Base-by-base conservation (phyloP, 345 rosid species). In the Reutealis trisperma region DNA sequence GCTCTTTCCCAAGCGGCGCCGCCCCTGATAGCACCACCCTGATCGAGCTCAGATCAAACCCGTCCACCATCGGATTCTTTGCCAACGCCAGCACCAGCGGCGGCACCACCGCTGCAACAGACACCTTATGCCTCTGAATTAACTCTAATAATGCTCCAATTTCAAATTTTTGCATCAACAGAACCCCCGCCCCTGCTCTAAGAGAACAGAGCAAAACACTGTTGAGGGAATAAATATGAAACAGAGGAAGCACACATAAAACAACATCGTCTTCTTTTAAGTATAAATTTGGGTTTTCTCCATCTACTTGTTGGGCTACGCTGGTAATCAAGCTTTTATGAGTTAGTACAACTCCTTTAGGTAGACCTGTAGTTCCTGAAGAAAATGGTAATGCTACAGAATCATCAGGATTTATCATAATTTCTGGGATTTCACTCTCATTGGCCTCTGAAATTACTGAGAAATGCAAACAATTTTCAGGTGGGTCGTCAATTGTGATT, bases 241-340 rank as follows among this genome's bases (percentile, higher is more conserved):
- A 95, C 78, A 95, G 70, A 9, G 99, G 98, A 78, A 95, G 66
- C 55, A 93, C 98, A 70, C 99, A 95, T 5, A 95, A 78, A 1
- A 95, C 85, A 30, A 92, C 92, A 67, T 93, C 99, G 25, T 89
- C 86, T 25, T 64, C 42, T 66, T 67, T 85, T 44, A 93, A 63
- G 67, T 87, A 84, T 6, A 95, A 79, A 62, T 95, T 95, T 6
- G 99, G 98, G 72, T 92, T 95, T 52, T 92, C 94, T 27, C 99
- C 99, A 41, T 95, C 99, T 0, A 95, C 99, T 85, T 90, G 98
- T 74, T 95, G 98, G 0, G 99, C 99, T 19, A 95, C 93, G 77
- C 98, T 93, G 2, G 97, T 95, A 58, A 90, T 83, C 73, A 95
- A 73, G 82, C 96, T 90, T 76, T 87, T 87, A 82, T 95, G 99